phyloP scores from a whole-genome alignment of 2,329 filamentous ascomycete genomes.

The Pyricularia sp. region DNA sequence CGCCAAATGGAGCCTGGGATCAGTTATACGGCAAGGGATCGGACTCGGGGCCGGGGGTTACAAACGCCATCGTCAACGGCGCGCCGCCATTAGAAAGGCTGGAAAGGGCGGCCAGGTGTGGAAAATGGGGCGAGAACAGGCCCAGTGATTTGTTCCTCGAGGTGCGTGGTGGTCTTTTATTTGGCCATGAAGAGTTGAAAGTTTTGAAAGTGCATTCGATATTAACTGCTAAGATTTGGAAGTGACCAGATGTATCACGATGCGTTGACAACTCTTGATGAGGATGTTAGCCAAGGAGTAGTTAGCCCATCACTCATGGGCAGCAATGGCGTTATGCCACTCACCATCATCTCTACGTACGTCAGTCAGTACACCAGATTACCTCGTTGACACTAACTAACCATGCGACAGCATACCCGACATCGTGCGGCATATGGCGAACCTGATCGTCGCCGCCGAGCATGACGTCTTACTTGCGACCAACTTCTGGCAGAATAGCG shows the following conservation, averaged over 20 bases:
- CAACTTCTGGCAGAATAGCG: constrained; percentile 65
- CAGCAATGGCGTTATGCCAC: constrained; percentile 50
- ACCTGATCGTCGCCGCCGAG: constrained; percentile 64
- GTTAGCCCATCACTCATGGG: constrained; percentile 43
- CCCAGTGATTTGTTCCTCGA: constrained; percentile 61
- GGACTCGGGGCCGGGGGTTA: not conserved
- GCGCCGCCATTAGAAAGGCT: constrained; percentile 19
- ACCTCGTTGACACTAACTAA: not conserved
- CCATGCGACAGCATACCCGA: constrained; percentile 44
- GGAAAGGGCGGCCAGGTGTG: constrained; percentile 47
- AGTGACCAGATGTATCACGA: constrained; percentile 52
- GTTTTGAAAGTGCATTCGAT: not conserved
- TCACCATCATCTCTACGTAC: constrained; percentile 59
- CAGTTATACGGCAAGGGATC: constrained; percentile 34
- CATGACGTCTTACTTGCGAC: constrained; percentile 66
- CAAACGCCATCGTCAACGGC: not conserved
- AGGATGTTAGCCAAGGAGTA: constrained; percentile 39
- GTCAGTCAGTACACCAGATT: constrained; percentile 16
- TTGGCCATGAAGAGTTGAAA: not conserved
- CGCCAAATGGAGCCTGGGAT: constrained; percentile 45
- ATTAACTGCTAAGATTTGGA: not conserved
- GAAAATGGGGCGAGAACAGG: constrained; percentile 53
- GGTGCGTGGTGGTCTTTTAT: constrained; percentile 22
- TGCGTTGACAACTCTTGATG: constrained; percentile 44
- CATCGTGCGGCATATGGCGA: constrained; percentile 65